Percentiles rank a stretch among this genome's conserved stretches.
phyloP scores from a whole-genome alignment of 768 basidiomycete species.

The Peribolospora kevripleyi region DNA sequence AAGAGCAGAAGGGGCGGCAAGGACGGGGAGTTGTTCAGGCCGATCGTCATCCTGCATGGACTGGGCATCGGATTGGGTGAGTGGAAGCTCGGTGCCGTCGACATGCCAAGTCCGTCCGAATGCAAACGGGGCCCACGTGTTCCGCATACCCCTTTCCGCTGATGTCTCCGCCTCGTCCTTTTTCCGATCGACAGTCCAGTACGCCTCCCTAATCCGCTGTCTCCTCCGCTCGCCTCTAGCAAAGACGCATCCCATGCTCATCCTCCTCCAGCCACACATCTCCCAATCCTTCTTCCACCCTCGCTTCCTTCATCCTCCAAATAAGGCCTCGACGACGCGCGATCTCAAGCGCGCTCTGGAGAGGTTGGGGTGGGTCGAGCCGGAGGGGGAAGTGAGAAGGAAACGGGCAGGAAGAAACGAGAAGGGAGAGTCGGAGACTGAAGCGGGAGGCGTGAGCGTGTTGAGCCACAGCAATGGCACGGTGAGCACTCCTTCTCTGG shows the following conservation, averaged over 20 bases:
- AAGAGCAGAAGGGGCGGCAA: constrained; percentile 18
- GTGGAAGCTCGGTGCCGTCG: constrained; percentile 13
- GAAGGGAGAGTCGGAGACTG: constrained; percentile 8
- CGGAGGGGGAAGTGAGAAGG: not conserved
- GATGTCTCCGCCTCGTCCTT: too few species aligned
- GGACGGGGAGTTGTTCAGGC: constrained; percentile 21
- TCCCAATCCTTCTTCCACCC: constrained; percentile 65
- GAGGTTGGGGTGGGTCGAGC: constrained; percentile 28
- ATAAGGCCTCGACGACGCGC: constrained; percentile 34
- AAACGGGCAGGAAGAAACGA: constrained; percentile 25
- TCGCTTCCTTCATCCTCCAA: constrained; percentile 43
- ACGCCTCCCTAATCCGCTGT: too few species aligned
- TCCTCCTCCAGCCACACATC: constrained; percentile 62
- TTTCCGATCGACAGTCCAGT: too few species aligned
- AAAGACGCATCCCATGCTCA: constrained; percentile 44
- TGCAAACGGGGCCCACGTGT: too few species aligned
- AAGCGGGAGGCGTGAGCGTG: constrained; percentile 35
- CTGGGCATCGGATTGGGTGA: constrained; percentile 47
- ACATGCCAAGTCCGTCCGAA: too few species aligned
- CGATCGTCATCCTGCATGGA: constrained; percentile 66
- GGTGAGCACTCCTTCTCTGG: constrained; percentile 22
- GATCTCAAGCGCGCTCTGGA: constrained; percentile 34
- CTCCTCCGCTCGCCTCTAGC: constrained; percentile 14
- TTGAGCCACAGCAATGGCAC: constrained; percentile 57
- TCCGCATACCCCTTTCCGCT: too few species aligned